These are phyloP conservation scores for Saturnispora sanitii DNA, from an alignment of 805 yeast genomes.

Conservation along the genomic window DNA sequence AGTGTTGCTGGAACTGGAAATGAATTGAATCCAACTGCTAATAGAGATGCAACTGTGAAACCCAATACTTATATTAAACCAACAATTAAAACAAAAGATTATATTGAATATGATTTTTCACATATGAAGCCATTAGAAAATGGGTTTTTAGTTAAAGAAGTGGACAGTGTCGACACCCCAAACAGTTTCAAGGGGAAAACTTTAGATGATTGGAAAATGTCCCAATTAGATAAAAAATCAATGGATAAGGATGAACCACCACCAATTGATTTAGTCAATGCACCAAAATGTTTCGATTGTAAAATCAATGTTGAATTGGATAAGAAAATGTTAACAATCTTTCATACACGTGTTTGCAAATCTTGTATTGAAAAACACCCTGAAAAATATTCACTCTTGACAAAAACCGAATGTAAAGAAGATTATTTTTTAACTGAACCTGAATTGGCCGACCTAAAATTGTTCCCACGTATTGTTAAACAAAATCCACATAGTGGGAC, in stretches of 20 bases:
- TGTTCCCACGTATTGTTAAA: conserved; percentile 72
- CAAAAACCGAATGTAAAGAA: conserved; percentile 91
- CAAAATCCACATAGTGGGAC: conserved; percentile 91
- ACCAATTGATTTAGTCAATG: conserved; percentile 58
- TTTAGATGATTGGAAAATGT: conserved; percentile 48
- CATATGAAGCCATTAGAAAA: conserved; percentile 85
- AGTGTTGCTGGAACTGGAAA: too few species aligned
- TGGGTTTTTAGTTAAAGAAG: conserved; percentile 49
- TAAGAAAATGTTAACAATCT: conserved; percentile 56
- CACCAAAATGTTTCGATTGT: conserved; percentile 83
- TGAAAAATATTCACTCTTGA: conserved; percentile 80
- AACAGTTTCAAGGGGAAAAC: conserved; percentile 25
- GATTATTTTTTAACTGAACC: conserved; percentile 93
- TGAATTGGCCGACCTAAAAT: conserved; percentile 60
- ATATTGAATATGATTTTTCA: conserved; percentile 79
- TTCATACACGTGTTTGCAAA: conserved; percentile 68
- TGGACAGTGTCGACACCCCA: background rate
- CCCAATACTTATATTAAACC: conserved; percentile 28
- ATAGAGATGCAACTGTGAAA: conserved; percentile 5
- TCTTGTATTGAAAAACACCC: conserved; percentile 64
- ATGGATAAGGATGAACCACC: conserved; percentile 30
- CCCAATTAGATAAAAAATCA: conserved; percentile 29
- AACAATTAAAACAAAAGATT: conserved; percentile 49
- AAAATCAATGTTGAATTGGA: conserved; percentile 65
- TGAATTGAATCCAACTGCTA: background rate